Evolutionary conservation across 495 filamentous ascomycete genomes (phyloP).

Genomic region (Neurospora terricola): DNA sequence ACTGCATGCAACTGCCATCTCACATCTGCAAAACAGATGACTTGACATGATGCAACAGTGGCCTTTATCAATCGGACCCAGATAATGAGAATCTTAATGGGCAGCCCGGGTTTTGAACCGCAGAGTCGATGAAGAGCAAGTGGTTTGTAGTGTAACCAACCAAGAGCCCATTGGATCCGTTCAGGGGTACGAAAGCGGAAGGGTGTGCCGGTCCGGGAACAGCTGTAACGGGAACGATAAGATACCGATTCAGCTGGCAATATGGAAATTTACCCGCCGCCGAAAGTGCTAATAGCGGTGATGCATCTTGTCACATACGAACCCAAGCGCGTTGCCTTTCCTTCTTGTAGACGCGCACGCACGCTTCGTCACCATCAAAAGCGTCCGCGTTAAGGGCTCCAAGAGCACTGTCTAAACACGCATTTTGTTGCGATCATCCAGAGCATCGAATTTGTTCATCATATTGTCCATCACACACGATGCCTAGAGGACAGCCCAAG

Average conservation of each 20-base stretch:
- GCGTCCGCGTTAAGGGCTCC: neutral
- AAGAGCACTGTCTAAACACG: neutral
- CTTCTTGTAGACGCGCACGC: neutral
- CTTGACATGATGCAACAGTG: neutral
- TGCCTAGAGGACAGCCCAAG: neutral
- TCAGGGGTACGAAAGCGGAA: neutral
- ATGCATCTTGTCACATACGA: neutral
- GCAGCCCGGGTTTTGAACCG: neutral
- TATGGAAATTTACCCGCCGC: neutral
- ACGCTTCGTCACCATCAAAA: neutral
- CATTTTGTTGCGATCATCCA: neutral
- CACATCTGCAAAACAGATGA: neutral
- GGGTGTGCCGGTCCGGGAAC: neutral
- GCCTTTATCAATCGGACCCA: neutral
- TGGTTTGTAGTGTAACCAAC: no score
- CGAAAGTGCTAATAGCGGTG: conserved; percentile 1
- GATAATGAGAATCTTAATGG: neutral
- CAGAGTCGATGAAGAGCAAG: neutral
- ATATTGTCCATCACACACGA: neutral
- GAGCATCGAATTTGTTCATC: neutral
- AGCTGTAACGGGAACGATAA: neutral
- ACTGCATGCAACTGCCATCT: neutral
- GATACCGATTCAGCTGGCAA: neutral
- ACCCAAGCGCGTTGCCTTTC: neutral
- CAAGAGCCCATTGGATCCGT: neutral